Conservation (phyloP, 2,329 filamentous ascomycete species). For the Epichloe baconii region DNA sequence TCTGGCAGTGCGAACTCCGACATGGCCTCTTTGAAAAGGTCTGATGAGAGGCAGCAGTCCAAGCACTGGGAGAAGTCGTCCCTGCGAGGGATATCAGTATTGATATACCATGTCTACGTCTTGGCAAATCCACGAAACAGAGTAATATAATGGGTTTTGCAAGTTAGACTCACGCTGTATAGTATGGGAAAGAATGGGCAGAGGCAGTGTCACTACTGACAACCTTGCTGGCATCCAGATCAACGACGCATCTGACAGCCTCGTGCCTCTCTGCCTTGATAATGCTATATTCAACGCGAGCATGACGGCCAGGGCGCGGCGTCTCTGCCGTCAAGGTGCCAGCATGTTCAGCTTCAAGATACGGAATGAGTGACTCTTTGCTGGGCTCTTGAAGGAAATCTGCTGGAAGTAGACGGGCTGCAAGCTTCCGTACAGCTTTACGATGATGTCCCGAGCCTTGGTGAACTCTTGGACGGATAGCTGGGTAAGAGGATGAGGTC, state of each 20-base stretch:
- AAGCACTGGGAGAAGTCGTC: constrained; percentile 28
- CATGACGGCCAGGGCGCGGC: constrained; percentile 30
- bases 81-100: constrained; percentile 9
- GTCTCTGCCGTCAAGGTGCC: constrained; percentile 29
- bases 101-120: background rate
- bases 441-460: constrained; percentile 30
- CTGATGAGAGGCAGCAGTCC: constrained; percentile 27
- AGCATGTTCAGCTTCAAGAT: constrained; percentile 49
- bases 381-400: constrained; percentile 51
- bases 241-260: constrained; percentile 26
- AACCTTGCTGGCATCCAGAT: constrained; percentile 21
- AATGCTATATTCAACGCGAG: constrained; percentile 32
- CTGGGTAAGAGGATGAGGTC: constrained; percentile 33
- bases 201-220: constrained; percentile 13
- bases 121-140: background rate
- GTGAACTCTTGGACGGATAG: constrained; percentile 37
- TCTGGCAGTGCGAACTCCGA: constrained; percentile 32
- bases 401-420: constrained; percentile 34
- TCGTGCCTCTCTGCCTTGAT: constrained; percentile 19
- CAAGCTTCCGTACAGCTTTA: constrained; percentile 18
- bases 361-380: constrained; percentile 44
- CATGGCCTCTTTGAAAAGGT: constrained; percentile 33
- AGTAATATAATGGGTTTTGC: background rate
- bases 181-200: constrained; percentile 23
- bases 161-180: constrained; percentile 6